A percentile compares a stretch with the other conserved stretches of the same genome.
phyloP scores from a whole-genome alignment of 2,329 filamentous ascomycete species.

The Penicillium rolfsii region DNA sequence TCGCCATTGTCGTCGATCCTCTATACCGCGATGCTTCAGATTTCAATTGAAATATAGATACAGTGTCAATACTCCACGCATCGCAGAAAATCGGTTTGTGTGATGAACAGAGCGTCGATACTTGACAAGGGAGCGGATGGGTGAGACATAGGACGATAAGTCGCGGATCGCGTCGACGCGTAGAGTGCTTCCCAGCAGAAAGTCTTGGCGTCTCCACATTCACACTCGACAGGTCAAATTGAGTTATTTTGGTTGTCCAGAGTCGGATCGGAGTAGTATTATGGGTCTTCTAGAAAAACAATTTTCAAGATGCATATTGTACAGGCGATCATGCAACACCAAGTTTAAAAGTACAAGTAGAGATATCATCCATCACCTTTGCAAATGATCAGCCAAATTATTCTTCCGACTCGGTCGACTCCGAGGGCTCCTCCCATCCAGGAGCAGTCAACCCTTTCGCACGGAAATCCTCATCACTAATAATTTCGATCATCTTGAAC shows the following conservation, averaged over 20 bases:
- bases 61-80: not conserved
- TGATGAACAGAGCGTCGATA: not conserved
- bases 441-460: constrained; percentile 51
- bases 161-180: constrained; percentile 44
- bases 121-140: constrained; percentile 7
- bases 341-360: constrained; percentile 18
- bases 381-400: not conserved
- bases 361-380: constrained; percentile 7
- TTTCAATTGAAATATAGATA: constrained; percentile 5
- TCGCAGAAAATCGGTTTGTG: not conserved
- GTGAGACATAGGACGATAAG: constrained; percentile 20
- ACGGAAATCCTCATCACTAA: constrained; percentile 58
- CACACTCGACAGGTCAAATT: not conserved
- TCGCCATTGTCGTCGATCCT: constrained; percentile 40
- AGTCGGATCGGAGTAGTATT: not conserved
- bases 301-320: constrained; percentile 36
- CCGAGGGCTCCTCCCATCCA: constrained; percentile 51
- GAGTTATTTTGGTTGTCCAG: not conserved
- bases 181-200: constrained; percentile 35
- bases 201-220: constrained; percentile 11
- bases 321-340: constrained; percentile 32
- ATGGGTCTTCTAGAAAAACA: not conserved
- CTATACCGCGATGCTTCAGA: not conserved
- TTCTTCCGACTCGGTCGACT: constrained; percentile 14
- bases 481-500: constrained; percentile 59